Evolutionary conservation across 2,329 filamentous ascomycete species (phyloP), one percentile per base, ranked within the genome.

Genomic region (Cladorrhinum sp.): DNA sequence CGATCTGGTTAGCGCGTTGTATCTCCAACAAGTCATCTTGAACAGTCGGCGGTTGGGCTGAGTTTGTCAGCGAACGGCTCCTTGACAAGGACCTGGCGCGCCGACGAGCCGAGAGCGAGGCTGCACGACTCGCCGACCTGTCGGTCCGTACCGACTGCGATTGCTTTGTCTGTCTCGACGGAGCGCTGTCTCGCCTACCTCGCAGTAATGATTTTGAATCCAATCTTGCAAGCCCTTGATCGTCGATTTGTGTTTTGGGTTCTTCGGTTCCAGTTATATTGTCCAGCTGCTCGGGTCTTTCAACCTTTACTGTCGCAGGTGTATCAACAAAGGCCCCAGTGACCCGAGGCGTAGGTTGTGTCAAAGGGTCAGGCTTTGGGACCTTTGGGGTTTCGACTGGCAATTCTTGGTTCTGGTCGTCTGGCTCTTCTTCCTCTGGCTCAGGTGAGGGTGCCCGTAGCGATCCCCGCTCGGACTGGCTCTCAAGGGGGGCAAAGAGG

Each of bases 301-400:
- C 75, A 8, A 74, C 70, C 65, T 75, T 79, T 48, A 75, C 69
- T 3, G 80, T 81, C 7, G 76, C 77, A 1, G 83, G 82, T 2
- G 83, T 85, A 59, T 85, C 82, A 9, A 86, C 77, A 62, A 80
- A 86, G 2, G 83, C 83, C 0, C 83, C 83, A 0, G 76, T 80
- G 2, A 85, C 76, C 55, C 73, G 78, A 1, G 83, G 83, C 2
- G 83, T 86, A 6, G 81, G 80, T 71, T 80, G 79, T 28, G 75
- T 75, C 33, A 80, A 61, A 10, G 78, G 78, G 61, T 85, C 80
- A 46, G 66, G 65, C 65, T 75, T 82, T 14, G 61, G 60, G 2
- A 79, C 72, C 50, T 75, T 76, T 4, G 83, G 83, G 1, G 83
- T 86, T 57, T 77, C 76, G 5, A 80, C 78, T 2, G 58, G 58